Evolutionary conservation across 2,329 filamentous ascomycete genomes (phyloP).

Genomic region (Uncinocarpus reesii): DNA sequence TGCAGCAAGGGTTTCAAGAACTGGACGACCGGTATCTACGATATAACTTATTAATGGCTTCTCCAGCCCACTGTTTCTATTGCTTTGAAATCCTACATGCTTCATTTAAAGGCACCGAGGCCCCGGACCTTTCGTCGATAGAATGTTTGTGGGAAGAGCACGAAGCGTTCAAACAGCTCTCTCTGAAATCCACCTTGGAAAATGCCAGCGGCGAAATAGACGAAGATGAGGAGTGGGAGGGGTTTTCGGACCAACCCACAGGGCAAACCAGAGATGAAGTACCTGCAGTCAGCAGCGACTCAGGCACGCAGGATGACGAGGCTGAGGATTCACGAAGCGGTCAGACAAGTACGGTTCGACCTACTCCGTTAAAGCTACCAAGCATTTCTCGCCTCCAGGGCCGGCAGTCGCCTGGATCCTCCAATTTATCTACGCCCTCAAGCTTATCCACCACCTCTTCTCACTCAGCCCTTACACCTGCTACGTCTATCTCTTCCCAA

Average conservation of each 20-base stretch:
- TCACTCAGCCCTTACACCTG: conserved; percentile 33
- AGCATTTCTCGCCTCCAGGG: conserved; percentile 13
- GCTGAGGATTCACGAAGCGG: neutral
- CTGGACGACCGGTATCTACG: too few relatives aligned
- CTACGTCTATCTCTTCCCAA: conserved; percentile 34
- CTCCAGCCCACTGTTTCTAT: conserved; percentile 73
- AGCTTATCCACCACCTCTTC: conserved; percentile 42
- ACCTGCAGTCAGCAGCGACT: conserved; percentile 11
- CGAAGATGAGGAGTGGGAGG: conserved; percentile 22
- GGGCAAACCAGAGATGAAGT: conserved; percentile 5
- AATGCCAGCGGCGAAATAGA: conserved; percentile 14
- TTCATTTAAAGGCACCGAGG: conserved; percentile 58
- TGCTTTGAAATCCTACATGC: conserved; percentile 84
- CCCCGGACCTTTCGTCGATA: conserved; percentile 58
- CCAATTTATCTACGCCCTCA: conserved; percentile 33
- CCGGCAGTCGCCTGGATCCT: conserved; percentile 28
- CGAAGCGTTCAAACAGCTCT: conserved; percentile 27
- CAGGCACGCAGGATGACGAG: conserved; percentile 1
- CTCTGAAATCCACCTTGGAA: conserved; percentile 15
- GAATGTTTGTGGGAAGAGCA: conserved; percentile 57
- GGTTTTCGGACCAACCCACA: neutral
- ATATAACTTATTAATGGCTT: conserved; percentile 75
- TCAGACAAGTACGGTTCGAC: neutral
- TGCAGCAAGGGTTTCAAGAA: too few relatives aligned
- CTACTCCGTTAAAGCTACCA: conserved; percentile 1